phyloP scores from a whole-genome alignment of 495 filamentous ascomycete genomes.

The Lasiosphaeriaceae sp. region DNA sequence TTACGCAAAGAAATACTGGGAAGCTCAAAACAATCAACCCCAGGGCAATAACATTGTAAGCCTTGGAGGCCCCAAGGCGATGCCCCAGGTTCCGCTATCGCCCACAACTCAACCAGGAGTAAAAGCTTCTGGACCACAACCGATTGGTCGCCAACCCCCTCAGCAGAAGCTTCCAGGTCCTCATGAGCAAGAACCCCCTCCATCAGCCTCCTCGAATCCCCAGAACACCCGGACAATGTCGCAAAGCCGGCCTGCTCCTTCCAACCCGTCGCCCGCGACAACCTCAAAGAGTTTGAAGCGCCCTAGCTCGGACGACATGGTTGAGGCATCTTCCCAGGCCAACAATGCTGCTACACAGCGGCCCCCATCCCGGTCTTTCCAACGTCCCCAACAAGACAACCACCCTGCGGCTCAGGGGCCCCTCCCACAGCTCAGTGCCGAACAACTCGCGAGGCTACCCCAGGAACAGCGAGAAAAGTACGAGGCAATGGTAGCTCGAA shows the following conservation, averaged over 20 bases:
- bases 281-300: constrained; percentile 3
- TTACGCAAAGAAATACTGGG: not conserved
- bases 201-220: not conserved
- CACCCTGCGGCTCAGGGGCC: not conserved
- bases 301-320: not conserved
- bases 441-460: constrained; percentile 50
- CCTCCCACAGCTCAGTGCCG: constrained; percentile 29
- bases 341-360: constrained; percentile 29
- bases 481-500: not conserved
- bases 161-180: not conserved
- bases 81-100: constrained; percentile 1
- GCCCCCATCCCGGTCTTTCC: not conserved
- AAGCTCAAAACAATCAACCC: not conserved
- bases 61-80: constrained; percentile 29
- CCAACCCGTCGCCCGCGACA: not conserved
- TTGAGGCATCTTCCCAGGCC: not conserved
- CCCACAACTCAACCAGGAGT: not conserved
- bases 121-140: not conserved
- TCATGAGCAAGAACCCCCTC: not conserved
- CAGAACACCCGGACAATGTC: not conserved
- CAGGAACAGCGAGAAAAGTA: constrained; percentile 30
- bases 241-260: not conserved
- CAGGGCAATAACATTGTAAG: constrained; percentile 38
- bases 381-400: constrained; percentile 21
- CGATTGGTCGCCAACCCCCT: not conserved